Evolutionary conservation across 2,329 filamentous ascomycete species (phyloP).

Genomic region (Aureobasidium sp.): DNA sequence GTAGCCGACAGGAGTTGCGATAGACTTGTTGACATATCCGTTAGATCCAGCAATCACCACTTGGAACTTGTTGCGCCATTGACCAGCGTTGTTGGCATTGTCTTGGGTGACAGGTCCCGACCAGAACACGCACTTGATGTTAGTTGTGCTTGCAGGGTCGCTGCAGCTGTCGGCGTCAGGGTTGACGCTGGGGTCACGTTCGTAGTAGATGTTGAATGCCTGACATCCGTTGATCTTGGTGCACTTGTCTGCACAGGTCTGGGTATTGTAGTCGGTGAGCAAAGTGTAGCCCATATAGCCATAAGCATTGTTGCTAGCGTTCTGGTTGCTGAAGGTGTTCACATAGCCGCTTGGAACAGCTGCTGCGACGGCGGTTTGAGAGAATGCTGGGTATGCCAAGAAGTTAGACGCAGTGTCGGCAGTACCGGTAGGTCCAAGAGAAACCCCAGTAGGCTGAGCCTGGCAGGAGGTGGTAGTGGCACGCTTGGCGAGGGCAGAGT

Average conservation of each 20-base stretch:
- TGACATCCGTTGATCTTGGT: conserved; percentile 18
- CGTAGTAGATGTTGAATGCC: conserved; percentile 23
- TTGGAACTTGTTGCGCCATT: conserved; percentile 31
- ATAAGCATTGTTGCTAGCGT: conserved; percentile 16
- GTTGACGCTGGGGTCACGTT: conserved; percentile 30
- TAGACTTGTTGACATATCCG: conserved; percentile 25
- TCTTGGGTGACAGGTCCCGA: conserved; percentile 24
- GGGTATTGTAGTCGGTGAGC: conserved; percentile 12
- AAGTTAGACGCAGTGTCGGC: conserved; percentile 9
- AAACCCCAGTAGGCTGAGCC: conserved; percentile 26
- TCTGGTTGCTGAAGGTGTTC: conserved; percentile 14
- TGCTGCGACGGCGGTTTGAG: conserved; percentile 12
- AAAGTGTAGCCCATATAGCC: conserved; percentile 22
- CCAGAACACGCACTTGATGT: conserved; percentile 29
- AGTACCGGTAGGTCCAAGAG: conserved; percentile 21
- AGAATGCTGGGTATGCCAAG: conserved; percentile 16
- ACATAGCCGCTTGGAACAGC: conserved; percentile 18
- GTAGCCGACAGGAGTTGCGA: conserved; percentile 22
- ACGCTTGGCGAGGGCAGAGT: background rate
- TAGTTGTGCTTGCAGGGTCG: conserved; percentile 29
- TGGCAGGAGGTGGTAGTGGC: conserved; percentile 23
- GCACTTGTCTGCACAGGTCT: conserved; percentile 16
- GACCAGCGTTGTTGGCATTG: conserved; percentile 30
- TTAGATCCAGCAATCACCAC: conserved; percentile 39
- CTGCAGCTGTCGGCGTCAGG: conserved; percentile 27